Evolutionary conservation across 2,329 filamentous ascomycete genomes (phyloP).

Genomic region (Dryadomyces quercivorus): DNA sequence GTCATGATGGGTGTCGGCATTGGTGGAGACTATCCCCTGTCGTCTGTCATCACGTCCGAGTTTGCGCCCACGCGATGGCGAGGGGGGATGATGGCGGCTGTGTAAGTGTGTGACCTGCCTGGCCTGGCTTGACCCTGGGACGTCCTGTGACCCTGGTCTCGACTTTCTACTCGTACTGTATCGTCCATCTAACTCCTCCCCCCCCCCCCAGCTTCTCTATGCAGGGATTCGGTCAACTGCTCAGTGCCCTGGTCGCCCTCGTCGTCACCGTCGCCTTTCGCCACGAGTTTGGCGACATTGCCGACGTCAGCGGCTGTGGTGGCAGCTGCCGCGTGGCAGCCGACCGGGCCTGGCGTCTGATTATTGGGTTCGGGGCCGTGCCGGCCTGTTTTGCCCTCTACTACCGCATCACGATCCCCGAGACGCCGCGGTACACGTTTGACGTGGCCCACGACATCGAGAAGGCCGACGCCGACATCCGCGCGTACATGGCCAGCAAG

Average conservation of each 20-base stretch:
- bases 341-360: slow-evolving; percentile 71
- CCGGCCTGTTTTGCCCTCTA: slow-evolving; percentile 72
- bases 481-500: slow-evolving; percentile 40
- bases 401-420: slow-evolving; percentile 74
- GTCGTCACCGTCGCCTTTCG: slow-evolving; percentile 57
- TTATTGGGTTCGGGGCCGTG: slow-evolving; percentile 68
- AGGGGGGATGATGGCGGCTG: slow-evolving; percentile 62
- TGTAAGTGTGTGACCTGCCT: not conserved
- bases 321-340: slow-evolving; percentile 55
- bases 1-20: slow-evolving; percentile 69
- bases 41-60: slow-evolving; percentile 71
- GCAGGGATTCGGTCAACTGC: slow-evolving; percentile 72
- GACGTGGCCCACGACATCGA: slow-evolving; percentile 65
- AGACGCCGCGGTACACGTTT: slow-evolving; percentile 58
- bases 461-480: slow-evolving; percentile 62
- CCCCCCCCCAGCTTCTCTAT: slow-evolving; percentile 48
- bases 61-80: slow-evolving; percentile 71
- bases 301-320: slow-evolving; percentile 37
- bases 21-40: slow-evolving; percentile 72
- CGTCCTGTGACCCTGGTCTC: too few species aligned
- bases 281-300: slow-evolving; percentile 28
- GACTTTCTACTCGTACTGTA: too few species aligned
- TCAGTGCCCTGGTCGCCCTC: slow-evolving; percentile 57
- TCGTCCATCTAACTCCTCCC: not conserved
- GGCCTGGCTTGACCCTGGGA: too few species aligned